A percentile compares a stretch with the other conserved stretches of the same genome.
phyloP scores from a whole-genome alignment of 352 stramenopile species.

The Lagenidium giganteum region DNA sequence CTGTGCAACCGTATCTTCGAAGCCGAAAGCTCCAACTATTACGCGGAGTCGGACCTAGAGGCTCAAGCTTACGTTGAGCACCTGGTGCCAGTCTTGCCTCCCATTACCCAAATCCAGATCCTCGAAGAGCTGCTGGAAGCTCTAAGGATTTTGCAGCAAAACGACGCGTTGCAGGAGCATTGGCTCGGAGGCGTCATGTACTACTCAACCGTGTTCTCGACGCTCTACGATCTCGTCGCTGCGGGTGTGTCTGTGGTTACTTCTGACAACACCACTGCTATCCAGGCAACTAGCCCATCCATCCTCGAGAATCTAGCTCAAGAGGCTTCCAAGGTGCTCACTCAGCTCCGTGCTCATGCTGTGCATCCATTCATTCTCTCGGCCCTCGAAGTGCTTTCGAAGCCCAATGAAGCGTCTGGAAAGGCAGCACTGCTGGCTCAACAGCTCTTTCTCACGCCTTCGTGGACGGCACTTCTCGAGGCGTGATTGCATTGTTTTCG shows the following conservation, averaged over 20 bases:
- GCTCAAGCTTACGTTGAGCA: constrained; percentile 52
- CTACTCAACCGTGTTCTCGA: constrained; percentile 57
- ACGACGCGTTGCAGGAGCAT: constrained; percentile 16
- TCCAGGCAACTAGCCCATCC: too few relatives aligned
- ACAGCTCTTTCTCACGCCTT: too few relatives aligned
- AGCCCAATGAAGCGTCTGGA: too few relatives aligned
- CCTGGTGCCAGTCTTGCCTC: constrained; percentile 15
- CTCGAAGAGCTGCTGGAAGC: constrained; percentile 21
- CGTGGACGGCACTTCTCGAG: too few relatives aligned
- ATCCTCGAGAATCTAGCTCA: not conserved
- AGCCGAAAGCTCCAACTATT: constrained; percentile 77
- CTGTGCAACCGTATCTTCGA: constrained; percentile 74
- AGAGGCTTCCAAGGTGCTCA: not conserved
- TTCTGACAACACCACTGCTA: constrained; percentile 7
- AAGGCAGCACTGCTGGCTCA: too few relatives aligned
- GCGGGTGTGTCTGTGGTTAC: constrained; percentile 34
- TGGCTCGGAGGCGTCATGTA: constrained; percentile 68
- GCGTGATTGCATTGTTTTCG: too few relatives aligned
- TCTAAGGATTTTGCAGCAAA: constrained; percentile 24
- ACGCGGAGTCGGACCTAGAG: constrained; percentile 51
- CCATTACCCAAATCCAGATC: constrained; percentile 19
- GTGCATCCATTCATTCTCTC: not conserved
- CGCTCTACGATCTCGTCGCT: constrained; percentile 38
- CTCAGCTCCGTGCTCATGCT: constrained; percentile 1
- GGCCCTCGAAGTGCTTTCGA: not conserved